Base-by-base conservation (phyloP, 2,329 filamentous ascomycete species). In the Fusarium domesticum region DNA sequence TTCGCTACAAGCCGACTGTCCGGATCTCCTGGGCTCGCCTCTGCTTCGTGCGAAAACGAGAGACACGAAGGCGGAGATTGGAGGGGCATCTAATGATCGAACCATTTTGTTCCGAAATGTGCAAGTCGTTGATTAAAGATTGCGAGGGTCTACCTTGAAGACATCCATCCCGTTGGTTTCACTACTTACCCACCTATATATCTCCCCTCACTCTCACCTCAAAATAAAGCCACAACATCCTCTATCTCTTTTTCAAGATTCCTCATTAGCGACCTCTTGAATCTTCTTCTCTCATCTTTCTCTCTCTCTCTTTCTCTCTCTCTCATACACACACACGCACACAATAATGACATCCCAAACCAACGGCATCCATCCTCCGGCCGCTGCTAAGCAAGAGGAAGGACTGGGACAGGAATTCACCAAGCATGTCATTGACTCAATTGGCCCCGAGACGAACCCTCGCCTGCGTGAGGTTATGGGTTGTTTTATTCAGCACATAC, bases 401-500 rank as follows among this genome's bases (percentile, higher is more conserved):
- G 59, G 53, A 17, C 57, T 70, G 2, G 68, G 66, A 31, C 62
- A 65, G 17, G 66, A 73, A 68, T 91, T 92, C 74, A 93, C 89
- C 33, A 68, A 81, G 55, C 72, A 77, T 55, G 87, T 92, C 63
- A 79, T 92, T 63, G 77, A 84, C 48, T 78, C 84, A 50, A 90
- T 88, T 66, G 85, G 87, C 5, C 83, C 85, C 53, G 80, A 85
- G 51, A 84, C 85, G 8, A 72, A 77, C 51, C 81, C 85, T 23
- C 78, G 88, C 33, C 77, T 85, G 59, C 79, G 83, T 47, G 73
- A 83, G 57, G 76, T 92, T 63, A 77, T 92, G 71, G 65, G 76
- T 37, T 77, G 78, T 20, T 70, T 91, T 48, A 83, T 91, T 62
- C 75, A 73, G 43, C 87, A 92, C 69, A 73, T 92, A 43, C 88